These are phyloP conservation scores for Malassezia sp. DNA, from an alignment of 1,284 basidiomycete species.

Conservation along the genomic window DNA sequence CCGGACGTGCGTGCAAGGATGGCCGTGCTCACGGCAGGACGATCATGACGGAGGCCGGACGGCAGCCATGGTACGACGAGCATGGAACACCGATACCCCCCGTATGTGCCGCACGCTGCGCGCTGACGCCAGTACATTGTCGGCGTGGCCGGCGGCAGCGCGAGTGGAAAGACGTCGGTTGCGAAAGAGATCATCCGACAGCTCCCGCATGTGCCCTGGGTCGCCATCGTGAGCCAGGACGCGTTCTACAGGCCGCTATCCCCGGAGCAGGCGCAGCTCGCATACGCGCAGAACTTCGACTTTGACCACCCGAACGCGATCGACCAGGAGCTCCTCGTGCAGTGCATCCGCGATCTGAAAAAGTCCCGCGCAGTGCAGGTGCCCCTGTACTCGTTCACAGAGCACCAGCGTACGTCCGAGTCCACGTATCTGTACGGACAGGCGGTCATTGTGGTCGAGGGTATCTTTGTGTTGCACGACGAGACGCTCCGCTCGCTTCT, in stretches of 20 bases:
- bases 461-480: constrained; percentile 76
- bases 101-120: not conserved
- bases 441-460: constrained; percentile 86
- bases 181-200: constrained; percentile 30
- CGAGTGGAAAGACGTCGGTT: constrained; percentile 68
- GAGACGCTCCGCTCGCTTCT: constrained; percentile 61
- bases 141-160: constrained; percentile 17
- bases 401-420: constrained; percentile 76
- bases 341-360: constrained; percentile 69
- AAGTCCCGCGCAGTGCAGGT: constrained; percentile 58
- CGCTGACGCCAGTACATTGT: constrained; percentile 4
- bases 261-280: constrained; percentile 62
- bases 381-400: constrained; percentile 82
- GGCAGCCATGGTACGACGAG: constrained; percentile 48
- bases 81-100: constrained; percentile 55
- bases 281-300: constrained; percentile 73
- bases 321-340: constrained; percentile 70
- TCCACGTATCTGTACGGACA: constrained; percentile 89
- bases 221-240: constrained; percentile 55
- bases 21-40: constrained; percentile 15
- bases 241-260: constrained; percentile 80
- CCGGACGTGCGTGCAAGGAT: constrained; percentile 9
- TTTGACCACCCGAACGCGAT: constrained; percentile 90
- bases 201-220: constrained; percentile 42
- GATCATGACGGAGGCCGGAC: constrained; percentile 29